Base-by-base conservation (phyloP, 768 basidiomycete genomes). In the Filobasidium floriforme region DNA sequence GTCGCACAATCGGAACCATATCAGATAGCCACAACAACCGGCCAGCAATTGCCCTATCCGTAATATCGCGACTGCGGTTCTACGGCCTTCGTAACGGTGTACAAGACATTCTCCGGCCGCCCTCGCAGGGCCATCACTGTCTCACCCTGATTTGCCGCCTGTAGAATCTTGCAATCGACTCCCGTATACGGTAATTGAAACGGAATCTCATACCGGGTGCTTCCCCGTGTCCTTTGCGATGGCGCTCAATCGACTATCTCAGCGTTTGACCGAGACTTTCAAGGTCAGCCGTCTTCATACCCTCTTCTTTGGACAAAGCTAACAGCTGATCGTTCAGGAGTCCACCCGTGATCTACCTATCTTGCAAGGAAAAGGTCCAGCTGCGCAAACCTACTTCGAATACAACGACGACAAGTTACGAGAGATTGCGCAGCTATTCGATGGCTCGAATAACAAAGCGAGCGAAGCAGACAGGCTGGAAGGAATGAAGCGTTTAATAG, bases 401-500 rank as follows among this genome's bases (percentile, higher is more conserved):
- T 72, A 73, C 1, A 73, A 85, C 5, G 89, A 93, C 72, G 92
- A 96, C 74, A 89, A 88, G 76, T 81, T 86, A 61, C 86, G 86
- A 77, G 87, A 91, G 73, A 89, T 97, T 40, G 84, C 84, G 66
- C 87, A 86, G 72, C 88, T 97, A 75, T 84, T 99, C 41, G 92
- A 96, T 72, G 89, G 89, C 3, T 88, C 83, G 70, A 55, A 60
- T 11, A 60, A 61, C 18, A 65, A 65, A 41, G 6, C 51, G 10
- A 88, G 86, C 66, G 96, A 98, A 73, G 82, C 86, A 65, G 94
- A 98, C 75, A 90, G 92, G 73, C 80, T 94, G 60, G 92, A 98
- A 69, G 94, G 92, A 3, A 88, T 99, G 87, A 96, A 94, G 80
- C 82, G 91, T 68, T 84, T 99, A 61, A 85, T 98, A 66, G 94